These are phyloP conservation scores for rapeseed (Brassica napus) DNA, from an alignment of 345 rosid species.

Conservation along the genomic window Da-Ae NC_063443.1:15182501-15183000, in stretches of 20 bases:
- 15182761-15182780: conserved; percentile 6
- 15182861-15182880: not conserved
- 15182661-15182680: conserved; percentile 32
- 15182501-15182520: not conserved
- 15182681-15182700: conserved; percentile 31
- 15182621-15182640: not conserved
- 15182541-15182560: not conserved
- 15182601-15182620: not conserved
- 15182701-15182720: conserved; percentile 34
- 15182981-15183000: conserved; percentile 5
- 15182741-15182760: conserved; percentile 22
- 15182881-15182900: not conserved
- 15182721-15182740: conserved; percentile 26
- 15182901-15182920: not conserved
- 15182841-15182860: not conserved
- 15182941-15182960: not conserved
- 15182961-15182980: not conserved
- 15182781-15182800: not conserved
- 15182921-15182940: not conserved
- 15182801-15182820: not conserved
- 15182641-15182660: conserved; percentile 7
- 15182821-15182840: not conserved
- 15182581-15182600: not conserved
- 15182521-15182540: not conserved
- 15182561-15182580: not conserved